These are phyloP conservation scores for Canna indica DNA, from an alignment of 176 grass and related monocot genomes.

Conservation along the genomic window DNA sequence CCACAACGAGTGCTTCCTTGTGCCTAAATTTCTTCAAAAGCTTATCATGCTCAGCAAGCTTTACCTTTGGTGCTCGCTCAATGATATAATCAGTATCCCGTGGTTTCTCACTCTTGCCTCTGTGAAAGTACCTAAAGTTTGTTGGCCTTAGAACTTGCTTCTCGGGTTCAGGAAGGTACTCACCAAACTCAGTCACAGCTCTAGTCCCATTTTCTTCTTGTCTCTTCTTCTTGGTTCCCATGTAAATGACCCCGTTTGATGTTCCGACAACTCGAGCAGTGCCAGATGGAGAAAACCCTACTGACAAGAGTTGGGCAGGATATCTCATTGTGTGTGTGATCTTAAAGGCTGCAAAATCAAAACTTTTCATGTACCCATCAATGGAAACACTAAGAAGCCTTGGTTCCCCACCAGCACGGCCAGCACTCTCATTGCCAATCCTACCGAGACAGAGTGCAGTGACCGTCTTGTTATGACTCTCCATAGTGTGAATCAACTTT, in stretches of 20 bases:
- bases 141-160: conserved; percentile 35
- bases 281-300: conserved; percentile 68
- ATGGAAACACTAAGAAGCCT: conserved; percentile 74
- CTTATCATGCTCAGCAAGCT: conserved; percentile 67
- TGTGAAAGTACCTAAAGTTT: conserved; percentile 52
- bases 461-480: conserved; percentile 88
- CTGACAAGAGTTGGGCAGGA: conserved; percentile 52
- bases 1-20: conserved; percentile 70
- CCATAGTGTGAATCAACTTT: conserved; percentile 50
- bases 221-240: conserved; percentile 46
- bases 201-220: conserved; percentile 22
- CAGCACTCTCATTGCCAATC: conserved; percentile 12
- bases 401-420: conserved; percentile 25
- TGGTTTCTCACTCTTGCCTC: conserved; percentile 64
- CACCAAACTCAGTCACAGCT: conserved; percentile 31
- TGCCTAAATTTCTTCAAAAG: conserved; percentile 74
- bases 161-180: conserved; percentile 28
- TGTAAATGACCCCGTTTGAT: conserved; percentile 58
- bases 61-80: conserved; percentile 46
- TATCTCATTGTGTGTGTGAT: conserved; percentile 67
- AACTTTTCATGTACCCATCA: conserved; percentile 91
- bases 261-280: conserved; percentile 55
- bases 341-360: conserved; percentile 73
- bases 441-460: conserved; percentile 43
- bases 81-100: conserved; percentile 56